A percentile compares a stretch with the other conserved stretches of the same genome.
These are phyloP conservation scores for Eruca vesicaria DNA, from an alignment of 441 rosid species.

Conservation along the genomic window DNA sequence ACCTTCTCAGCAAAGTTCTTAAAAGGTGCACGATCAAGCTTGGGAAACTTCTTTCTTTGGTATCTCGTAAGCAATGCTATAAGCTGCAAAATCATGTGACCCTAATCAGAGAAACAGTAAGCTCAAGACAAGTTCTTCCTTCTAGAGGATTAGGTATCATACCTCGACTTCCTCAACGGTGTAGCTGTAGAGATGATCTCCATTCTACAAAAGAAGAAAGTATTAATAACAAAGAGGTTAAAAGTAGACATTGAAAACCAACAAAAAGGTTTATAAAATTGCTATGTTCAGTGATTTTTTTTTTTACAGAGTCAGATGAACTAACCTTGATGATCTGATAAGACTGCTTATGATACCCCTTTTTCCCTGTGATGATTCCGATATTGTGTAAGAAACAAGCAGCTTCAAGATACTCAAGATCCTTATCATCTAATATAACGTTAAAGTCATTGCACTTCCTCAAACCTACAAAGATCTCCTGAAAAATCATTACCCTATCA, in stretches of 20 bases:
- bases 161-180: conserved; percentile 68
- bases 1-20: conserved; percentile 49
- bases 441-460: conserved; percentile 40
- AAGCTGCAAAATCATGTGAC: conserved; percentile 40
- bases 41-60: conserved; percentile 72
- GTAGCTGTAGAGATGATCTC: conserved; percentile 58
- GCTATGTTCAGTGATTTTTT: neutral
- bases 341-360: conserved; percentile 73
- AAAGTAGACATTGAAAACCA: conserved; percentile 5
- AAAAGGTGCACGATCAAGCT: conserved; percentile 38
- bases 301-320: conserved; percentile 4
- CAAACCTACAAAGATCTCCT: conserved; percentile 56
- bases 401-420: conserved; percentile 72
- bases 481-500: conserved; percentile 31
- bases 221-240: conserved; percentile 5
- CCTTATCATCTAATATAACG: conserved; percentile 42
- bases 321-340: conserved; percentile 57
- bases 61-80: conserved; percentile 66
- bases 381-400: conserved; percentile 71
- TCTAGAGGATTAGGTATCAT: conserved; percentile 20
- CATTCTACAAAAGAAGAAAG: conserved; percentile 42
- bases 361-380: conserved; percentile 55
- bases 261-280: neutral
- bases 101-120: conserved; percentile 18
- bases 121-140: conserved; percentile 1